Percentiles rank a stretch among this genome's conserved stretches.
Evolutionary conservation across 805 yeast genomes (phyloP).

Genomic region (Starmerella khaoyaiensis): DNA sequence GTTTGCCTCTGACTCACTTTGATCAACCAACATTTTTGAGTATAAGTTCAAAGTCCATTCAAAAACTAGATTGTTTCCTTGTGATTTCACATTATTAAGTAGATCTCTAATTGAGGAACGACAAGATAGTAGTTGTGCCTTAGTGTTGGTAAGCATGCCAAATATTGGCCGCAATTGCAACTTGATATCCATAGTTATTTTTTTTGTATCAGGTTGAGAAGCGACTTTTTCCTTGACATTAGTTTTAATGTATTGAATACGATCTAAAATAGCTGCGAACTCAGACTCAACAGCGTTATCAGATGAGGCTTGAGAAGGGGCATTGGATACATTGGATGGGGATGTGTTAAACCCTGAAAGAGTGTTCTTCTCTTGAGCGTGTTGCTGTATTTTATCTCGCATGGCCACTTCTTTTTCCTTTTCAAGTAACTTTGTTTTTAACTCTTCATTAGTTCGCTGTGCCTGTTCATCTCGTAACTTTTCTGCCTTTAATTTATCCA

Average conservation of each 20-base stretch:
- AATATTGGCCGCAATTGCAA: conserved; percentile 76
- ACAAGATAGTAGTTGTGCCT: conserved; percentile 38
- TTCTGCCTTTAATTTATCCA: too few species aligned
- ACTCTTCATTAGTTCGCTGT: too few species aligned
- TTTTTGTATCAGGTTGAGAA: conserved; percentile 41
- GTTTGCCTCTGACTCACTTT: conserved; percentile 84
- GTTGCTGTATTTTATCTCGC: too few species aligned
- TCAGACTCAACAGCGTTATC: conserved; percentile 24
- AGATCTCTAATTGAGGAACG: conserved; percentile 37
- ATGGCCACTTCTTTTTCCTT: too few species aligned
- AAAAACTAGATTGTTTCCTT: conserved; percentile 38
- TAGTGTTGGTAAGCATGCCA: conserved; percentile 77
- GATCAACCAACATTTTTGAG: conserved; percentile 75
- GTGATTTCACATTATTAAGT: conserved; percentile 36
- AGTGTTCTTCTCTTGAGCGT: too few species aligned
- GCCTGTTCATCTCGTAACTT: too few species aligned
- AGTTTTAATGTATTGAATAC: conserved; percentile 39
- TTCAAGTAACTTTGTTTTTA: too few species aligned
- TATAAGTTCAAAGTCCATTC: conserved; percentile 69
- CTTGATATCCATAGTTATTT: conserved; percentile 44
- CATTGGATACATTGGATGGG: too few species aligned
- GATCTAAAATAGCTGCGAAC: conserved; percentile 25
- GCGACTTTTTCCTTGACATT: conserved; percentile 46
- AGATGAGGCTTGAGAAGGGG: conserved; percentile 13
- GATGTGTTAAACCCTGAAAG: too few species aligned